These are phyloP conservation scores for Rhododendron ferrugineum DNA, from an alignment of 148 eudicot genomes.

Conservation along the genomic window DNA sequence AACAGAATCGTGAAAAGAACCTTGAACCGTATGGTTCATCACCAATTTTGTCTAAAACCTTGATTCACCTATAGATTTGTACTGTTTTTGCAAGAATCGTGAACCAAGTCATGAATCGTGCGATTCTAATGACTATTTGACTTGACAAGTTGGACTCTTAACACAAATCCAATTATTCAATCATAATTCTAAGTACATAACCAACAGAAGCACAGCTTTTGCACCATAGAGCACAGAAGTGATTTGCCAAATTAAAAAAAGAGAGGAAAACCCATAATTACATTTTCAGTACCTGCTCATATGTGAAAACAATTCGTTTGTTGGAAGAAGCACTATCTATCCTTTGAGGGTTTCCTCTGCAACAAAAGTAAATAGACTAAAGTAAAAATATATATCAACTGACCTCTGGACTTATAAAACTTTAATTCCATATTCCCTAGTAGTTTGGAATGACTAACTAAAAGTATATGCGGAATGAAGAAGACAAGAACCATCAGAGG, in stretches of 20 bases:
- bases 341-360: slow-evolving; percentile 93
- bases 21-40: background rate
- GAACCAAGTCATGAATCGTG: too few species aligned
- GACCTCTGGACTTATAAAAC: background rate
- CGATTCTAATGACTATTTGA: background rate
- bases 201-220: background rate
- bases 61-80: background rate
- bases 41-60: background rate
- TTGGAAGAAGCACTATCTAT: slow-evolving; percentile 76
- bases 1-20: background rate
- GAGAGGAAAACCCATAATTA: background rate
- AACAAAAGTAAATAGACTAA: background rate
- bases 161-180: background rate
- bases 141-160: background rate
- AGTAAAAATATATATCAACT: background rate
- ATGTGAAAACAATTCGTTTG: slow-evolving; percentile 81
- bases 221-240: background rate
- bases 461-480: background rate
- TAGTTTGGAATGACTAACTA: background rate
- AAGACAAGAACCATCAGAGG: background rate
- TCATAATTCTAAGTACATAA: background rate
- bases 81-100: background rate
- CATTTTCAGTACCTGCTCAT: slow-evolving; percentile 71
- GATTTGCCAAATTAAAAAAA: background rate
- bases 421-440: background rate